Evolutionary conservation across 2,329 filamentous ascomycete genomes (phyloP).

Genomic region (Hortaea sp.): DNA sequence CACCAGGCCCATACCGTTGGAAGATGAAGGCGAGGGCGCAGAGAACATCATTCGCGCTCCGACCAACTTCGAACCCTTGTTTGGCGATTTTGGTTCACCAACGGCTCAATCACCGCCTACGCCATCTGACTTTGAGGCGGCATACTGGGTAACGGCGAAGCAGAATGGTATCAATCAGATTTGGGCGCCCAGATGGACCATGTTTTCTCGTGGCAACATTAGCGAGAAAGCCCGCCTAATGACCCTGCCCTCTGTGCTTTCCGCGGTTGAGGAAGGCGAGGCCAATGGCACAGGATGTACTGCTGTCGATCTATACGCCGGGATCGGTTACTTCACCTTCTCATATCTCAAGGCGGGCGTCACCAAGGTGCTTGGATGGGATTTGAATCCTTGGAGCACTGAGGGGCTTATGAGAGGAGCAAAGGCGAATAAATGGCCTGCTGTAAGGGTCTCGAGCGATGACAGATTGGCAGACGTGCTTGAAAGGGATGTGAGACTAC

Average conservation of each 20-base stretch:
- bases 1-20: constrained; percentile 46
- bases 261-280: constrained; percentile 23
- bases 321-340: constrained; percentile 90
- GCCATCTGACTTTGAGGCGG: constrained; percentile 47
- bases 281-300: constrained; percentile 16
- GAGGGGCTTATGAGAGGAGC: constrained; percentile 36
- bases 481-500: constrained; percentile 15
- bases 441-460: constrained; percentile 1
- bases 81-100: constrained; percentile 63
- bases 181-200: constrained; percentile 84
- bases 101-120: constrained; percentile 18
- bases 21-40: constrained; percentile 4
- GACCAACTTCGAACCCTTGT: constrained; percentile 55
- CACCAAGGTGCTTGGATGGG: constrained; percentile 67
- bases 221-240: constrained; percentile 76
- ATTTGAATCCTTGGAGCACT: constrained; percentile 57
- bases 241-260: constrained; percentile 26
- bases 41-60: constrained; percentile 66
- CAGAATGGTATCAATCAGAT: constrained; percentile 70
- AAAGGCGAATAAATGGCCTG: constrained; percentile 30
- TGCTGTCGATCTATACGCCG: constrained; percentile 73
- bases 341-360: constrained; percentile 65
- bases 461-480: not conserved
- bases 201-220: constrained; percentile 89
- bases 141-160: constrained; percentile 69